phyloP scores from a whole-genome alignment of 2,329 filamentous ascomycete genomes.

The Emergomyces pasteurianus region DNA sequence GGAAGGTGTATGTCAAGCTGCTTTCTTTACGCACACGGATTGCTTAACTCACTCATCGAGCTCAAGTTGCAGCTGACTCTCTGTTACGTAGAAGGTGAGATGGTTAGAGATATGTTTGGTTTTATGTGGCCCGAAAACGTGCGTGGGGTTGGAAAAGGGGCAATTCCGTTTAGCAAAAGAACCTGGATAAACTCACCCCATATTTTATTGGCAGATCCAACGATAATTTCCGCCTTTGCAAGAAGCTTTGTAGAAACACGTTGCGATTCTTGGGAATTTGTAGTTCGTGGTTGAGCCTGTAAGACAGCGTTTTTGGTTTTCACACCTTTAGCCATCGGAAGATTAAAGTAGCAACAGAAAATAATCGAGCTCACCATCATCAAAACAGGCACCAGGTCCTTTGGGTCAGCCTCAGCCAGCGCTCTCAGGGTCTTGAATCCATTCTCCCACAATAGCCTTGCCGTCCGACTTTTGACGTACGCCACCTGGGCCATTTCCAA shows the following conservation, averaged over 20 bases:
- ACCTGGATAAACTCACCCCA: constrained; percentile 39
- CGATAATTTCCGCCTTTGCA: constrained; percentile 55
- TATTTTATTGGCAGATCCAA: constrained; percentile 54
- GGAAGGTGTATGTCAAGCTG: background rate
- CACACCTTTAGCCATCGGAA: background rate
- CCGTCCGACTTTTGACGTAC: constrained; percentile 66
- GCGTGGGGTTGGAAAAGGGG: too few species aligned
- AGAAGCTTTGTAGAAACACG: constrained; percentile 54
- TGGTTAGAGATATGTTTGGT: background rate
- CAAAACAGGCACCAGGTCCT: constrained; percentile 58
- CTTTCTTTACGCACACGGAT: background rate
- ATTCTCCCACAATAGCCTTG: constrained; percentile 63
- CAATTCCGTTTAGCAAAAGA: background rate
- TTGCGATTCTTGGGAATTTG: constrained; percentile 36
- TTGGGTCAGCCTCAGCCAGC: constrained; percentile 56
- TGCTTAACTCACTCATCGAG: background rate
- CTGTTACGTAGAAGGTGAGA: background rate
- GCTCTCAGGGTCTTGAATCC: constrained; percentile 57
- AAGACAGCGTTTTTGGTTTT: background rate
- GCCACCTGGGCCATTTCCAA: constrained; percentile 59
- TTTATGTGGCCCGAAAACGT: too few species aligned
- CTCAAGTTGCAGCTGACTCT: background rate
- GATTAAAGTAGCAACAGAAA: background rate
- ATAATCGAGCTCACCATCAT: constrained; percentile 44
- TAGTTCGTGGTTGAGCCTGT: constrained; percentile 56